phyloP scores from a whole-genome alignment of 306 rosid species.

The Canavalia gladiata region DNA sequence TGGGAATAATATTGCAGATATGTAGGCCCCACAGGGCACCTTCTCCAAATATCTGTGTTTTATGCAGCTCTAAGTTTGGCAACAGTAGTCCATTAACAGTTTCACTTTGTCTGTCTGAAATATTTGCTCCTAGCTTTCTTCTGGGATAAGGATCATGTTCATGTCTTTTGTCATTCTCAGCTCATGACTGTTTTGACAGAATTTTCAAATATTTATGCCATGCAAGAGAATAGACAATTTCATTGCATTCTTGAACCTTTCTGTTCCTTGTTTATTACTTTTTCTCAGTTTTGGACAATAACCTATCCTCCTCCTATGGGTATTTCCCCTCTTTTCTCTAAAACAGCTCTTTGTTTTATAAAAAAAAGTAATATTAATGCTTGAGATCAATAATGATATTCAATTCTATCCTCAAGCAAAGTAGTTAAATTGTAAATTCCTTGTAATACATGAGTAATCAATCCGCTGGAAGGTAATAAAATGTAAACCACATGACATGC shows the following conservation, averaged over 20 bases:
- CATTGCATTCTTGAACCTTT: neutral
- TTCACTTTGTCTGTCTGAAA: slow-evolving; percentile 5
- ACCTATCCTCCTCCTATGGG: neutral
- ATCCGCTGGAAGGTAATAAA: neutral
- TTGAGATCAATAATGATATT: slow-evolving; percentile 7
- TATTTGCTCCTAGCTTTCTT: slow-evolving; percentile 9
- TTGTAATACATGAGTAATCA: neutral
- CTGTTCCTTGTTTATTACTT: neutral
- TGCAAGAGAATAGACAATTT: neutral
- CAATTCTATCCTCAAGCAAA: neutral
- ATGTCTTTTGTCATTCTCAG: neutral
- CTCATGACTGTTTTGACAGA: neutral
- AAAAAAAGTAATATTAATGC: neutral
- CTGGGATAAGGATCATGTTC: neutral
- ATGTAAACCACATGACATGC: neutral
- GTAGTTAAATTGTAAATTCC: slow-evolving; percentile 9
- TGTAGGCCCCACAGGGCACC: neutral
- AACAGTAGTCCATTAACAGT: slow-evolving; percentile 9
- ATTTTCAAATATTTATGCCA: neutral
- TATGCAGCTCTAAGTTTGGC: neutral
- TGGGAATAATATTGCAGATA: slow-evolving; percentile 5
- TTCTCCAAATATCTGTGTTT: slow-evolving; percentile 16
- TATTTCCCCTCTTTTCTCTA: neutral
- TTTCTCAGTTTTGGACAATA: neutral
- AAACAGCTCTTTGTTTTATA: neutral